Base-by-base conservation (phyloP, 1,284 basidiomycete genomes). In the Ceratobasidium sp. region DNA sequence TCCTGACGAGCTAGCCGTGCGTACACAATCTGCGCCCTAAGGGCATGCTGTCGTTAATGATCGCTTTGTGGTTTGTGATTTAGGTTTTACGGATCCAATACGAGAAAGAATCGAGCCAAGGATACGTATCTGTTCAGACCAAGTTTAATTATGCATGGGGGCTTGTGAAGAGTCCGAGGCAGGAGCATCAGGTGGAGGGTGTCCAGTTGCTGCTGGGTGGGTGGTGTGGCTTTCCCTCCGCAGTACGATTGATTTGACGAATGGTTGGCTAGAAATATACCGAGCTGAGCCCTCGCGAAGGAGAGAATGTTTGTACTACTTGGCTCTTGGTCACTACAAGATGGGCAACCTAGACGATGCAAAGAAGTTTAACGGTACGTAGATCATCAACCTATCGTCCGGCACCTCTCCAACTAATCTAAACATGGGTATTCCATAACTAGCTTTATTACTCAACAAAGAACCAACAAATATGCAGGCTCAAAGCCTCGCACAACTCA, bases 91-190 rank as follows among this genome's bases (percentile, higher is more conserved):
- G 91, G 74, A 81, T 89, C 75, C 97, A 98, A 81, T 97, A 97
- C 84, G 90, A 95, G 86, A 94, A 91, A 82, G 96, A 99, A 82
- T 86, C 91, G 33, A 85, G 89, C 1, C 90, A 95, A 78, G 90
- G 91, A 50, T 96, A 98, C 82, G 89, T 98, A 74, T 96, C 95
- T 2, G 90, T 93, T 1, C 98, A 99, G 85, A 97, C 96, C 67
- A 98, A 96, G 84, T 99, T 99, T 87, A 99, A 99, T 86, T 97
- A 94, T 83, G 93, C 97, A 76, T 97, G 95, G 96, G 97, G 96
- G 4, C 87, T 98, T 41, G 94, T 98, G 73, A 98, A 98, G 87
- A 95, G 93, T 78, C 91, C 91, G 47, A 84, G 89, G 79, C 87
- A 88, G 66, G 92, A 94, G 44, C 88, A 97, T 79, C 95, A 98